phyloP scores from a whole-genome alignment of 2,329 filamentous ascomycete genomes.

The Trichoderma atrobrunneum region DNA sequence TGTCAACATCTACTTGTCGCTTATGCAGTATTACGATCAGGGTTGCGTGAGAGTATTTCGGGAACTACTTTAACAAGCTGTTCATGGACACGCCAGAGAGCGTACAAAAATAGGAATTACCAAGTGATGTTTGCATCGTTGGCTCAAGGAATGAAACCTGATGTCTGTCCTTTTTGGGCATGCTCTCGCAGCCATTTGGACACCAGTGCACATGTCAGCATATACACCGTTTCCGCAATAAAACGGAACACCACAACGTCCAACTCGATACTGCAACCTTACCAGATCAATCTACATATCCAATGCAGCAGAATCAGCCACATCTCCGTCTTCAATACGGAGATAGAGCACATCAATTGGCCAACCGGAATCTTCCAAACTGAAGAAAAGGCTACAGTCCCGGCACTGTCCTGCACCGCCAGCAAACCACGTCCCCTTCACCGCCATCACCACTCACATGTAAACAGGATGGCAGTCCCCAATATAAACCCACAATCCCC shows the following conservation, averaged over 20 bases:
- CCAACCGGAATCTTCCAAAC: background rate
- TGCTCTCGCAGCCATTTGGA: background rate
- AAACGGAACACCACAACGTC: conserved; percentile 1
- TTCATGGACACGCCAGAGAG: fast-evolving
- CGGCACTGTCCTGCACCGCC: background rate
- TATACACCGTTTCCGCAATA: background rate
- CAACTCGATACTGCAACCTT: background rate
- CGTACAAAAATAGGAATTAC: background rate
- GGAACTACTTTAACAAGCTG: fast-evolving
- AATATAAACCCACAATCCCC: background rate
- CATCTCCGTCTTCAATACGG: background rate
- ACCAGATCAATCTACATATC: background rate
- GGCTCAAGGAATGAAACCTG: background rate
- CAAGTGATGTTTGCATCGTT: background rate
- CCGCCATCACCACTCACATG: background rate
- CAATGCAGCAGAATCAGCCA: background rate
- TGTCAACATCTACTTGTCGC: background rate
- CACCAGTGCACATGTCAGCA: background rate
- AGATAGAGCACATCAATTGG: background rate
- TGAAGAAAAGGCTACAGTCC: background rate
- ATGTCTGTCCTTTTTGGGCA: background rate
- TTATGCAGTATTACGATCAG: background rate
- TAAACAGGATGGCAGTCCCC: background rate
- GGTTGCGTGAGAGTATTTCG: no score
- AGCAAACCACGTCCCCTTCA: background rate